Evolutionary conservation across 2,329 filamentous ascomycete species (phyloP), one percentile per base, ranked within the genome.

Genomic region (Aspergillus viridinutans): DNA sequence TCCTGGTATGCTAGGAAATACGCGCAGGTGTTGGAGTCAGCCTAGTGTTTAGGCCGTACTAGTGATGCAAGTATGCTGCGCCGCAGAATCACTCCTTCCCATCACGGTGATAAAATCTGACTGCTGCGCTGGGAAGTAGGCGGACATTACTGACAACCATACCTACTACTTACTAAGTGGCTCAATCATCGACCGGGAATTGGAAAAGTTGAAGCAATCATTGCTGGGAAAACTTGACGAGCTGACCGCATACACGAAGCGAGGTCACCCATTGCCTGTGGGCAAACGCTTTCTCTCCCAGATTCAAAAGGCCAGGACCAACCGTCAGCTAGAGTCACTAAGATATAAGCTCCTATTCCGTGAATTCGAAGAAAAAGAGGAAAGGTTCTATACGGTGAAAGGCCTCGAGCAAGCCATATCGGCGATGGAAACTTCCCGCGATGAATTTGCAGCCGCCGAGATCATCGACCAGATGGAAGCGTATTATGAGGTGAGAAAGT

Each of bases 381-480:
- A 29, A 12, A 20, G 2, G 12, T 25, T 50, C 35, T 35, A 10
- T 12, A 2, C 29, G 4, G 38, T 53, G 1, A 3, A 29, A 6
- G 47, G 52, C 4, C n/a, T 60, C 21, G 38, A 58, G 7, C 26
- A 42, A 6, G 51, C 58, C 1, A 47, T 48, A 4, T 21, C 32
- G 1, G 10, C 35, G 1, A 7, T 59, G 23, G 40, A 62, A 26
- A 21, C 38, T 4, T 52, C 54, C 23, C 61, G 56, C 45, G 50
- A 70, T 35, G 42, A 69, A 69, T 77, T 77, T 52, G 74, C 71
- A 0, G 74, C 71, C 0, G 69, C 74, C 0, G 72, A 72, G 1
- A 68, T 79, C 1, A 72, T 82, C 47, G 74, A 82, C 49, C 77
- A 76, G 59, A 76, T 79, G 67, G 59, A 74, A 50, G 69, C 61